Evolutionary conservation across 352 stramenopile genomes (phyloP), one percentile per base, ranked within the genome.

Genomic region (Phytophthora pini): DNA sequence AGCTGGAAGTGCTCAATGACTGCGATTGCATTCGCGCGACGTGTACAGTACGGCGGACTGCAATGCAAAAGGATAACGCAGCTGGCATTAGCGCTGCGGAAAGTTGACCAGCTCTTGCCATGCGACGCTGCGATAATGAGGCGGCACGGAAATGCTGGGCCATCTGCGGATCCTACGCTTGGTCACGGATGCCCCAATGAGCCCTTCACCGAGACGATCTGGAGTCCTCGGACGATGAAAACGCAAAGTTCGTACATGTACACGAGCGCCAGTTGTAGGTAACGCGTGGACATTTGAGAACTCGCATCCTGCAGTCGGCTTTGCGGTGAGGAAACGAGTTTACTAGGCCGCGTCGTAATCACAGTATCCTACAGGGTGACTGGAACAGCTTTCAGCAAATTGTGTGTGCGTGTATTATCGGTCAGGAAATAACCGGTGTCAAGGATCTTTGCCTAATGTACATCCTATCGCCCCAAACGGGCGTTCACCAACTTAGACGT

Each of bases 401-500:
- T 27, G 22, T 47, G 52, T 52, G 17, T 68, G 17, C 17, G n/a
- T 34, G 41, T 61, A 31, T 32, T 61, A 34, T 47, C 17, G 29
- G 27, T 49, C 36, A 10, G 43, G 46, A 52, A 50, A 32, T 17
- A 40, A 34, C 46, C 12, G 20, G 13, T 32, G 32, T 43, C 34
- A 61, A 54, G 56, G 40, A 41, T 13, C 52, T 61, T 12, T 50
- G 27, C 15, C 62, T 70, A 70, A 17, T 61, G 38, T 72, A 72
- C 59, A 72, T 64, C 45, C 27, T 65, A 54, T 56, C 31, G 38
- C 38, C 12, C 36, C 15, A 22, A 22, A 20, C 38, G 15, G 38
- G 5, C 15, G 2, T 10, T 22, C 38, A 43, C 15, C 15, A 43
- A 11, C 27, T 69, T 77, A 79, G 41, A 79, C 70, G 54, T 75